Evolutionary conservation across 1,284 basidiomycete genomes (phyloP), one percentile per base, ranked within the genome.

Genomic region (Anthracocystis setariae): DNA sequence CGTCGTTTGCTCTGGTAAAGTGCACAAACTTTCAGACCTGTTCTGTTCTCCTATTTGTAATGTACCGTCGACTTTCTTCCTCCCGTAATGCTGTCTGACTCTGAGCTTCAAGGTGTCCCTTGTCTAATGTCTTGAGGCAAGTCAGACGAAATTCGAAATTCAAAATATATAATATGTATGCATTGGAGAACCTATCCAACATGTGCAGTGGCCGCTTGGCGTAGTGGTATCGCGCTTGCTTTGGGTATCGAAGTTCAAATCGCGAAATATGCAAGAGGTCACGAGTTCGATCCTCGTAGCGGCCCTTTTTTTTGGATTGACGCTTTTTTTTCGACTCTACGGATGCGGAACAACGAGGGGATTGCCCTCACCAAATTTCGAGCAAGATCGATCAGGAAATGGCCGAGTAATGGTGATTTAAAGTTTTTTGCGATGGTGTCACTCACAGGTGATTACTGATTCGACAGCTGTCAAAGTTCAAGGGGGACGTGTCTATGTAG

Each of bases 211-310:
- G 69, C 63, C 63, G 69, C 69, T 73, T 73, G 65, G 70, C 70
- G 65, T 64, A 73, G 70, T 64, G 70, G 70, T 73, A 73, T 63
- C 65, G 70, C 70, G 70, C 65, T 67, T 67, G 70, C 64, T 68
- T 73, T 67, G 64, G 70, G 65, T 37, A 23, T 29, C 29, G 15
- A 18, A 24, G 15, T 38, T 13, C 23, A 40, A 17, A 29, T 1
- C 44, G 18, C 27, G 43, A 23, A 27, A 57, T 37, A 55, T 67
- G 64, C 70, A 67, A 67, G 70, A 73, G 70, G 70, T 73, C 70
- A 64, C 70, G 65, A 68, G 70, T 73, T 73, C 70, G 70, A 73
- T 73, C 64, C 70, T 68, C 65, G 70, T 68, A 73, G 64, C 60
- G 64, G 60, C 65, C 70, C 64, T 1, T 5, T 4, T n/a, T 9